Conservation (phyloP, 306 rosid genomes). For the Inga laurina region DNA sequence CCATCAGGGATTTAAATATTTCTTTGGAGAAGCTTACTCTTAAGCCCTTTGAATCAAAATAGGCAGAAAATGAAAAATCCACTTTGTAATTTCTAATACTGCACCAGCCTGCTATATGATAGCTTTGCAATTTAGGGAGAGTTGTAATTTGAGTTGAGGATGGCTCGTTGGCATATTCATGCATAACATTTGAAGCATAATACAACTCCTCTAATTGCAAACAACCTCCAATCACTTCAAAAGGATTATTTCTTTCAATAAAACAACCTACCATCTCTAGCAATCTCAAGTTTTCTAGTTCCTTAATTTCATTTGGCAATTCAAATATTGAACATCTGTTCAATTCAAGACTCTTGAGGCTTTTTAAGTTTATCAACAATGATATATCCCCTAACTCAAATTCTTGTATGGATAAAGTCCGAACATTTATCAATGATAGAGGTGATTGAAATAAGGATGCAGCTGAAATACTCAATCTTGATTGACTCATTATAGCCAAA, state of each 20-base stretch:
- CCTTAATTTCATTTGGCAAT: neutral
- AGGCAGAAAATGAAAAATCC: neutral
- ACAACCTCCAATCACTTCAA: constrained; percentile 14
- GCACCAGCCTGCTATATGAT: constrained; percentile 3
- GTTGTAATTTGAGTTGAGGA: neutral
- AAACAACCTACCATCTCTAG: neutral
- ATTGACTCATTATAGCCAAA: neutral
- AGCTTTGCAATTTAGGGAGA: constrained; percentile 12
- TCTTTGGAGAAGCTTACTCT: neutral
- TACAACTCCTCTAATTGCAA: constrained; percentile 16
- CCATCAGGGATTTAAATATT: neutral
- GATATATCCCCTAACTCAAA: neutral
- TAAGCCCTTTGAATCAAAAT: neutral
- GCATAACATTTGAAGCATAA: fast-evolving
- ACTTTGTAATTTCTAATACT: no score
- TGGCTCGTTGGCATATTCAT: fast-evolving
- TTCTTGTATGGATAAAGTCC: neutral
- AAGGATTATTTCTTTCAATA: neutral
- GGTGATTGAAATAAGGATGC: neutral
- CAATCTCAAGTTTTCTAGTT: neutral
- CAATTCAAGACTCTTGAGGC: neutral
- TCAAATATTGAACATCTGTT: neutral
- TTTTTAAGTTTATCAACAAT: neutral
- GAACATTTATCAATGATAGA: neutral
- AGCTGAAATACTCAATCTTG: fast-evolving